Evolutionary conservation across 257 asterid species (phyloP), one percentile per base, ranked within the genome.

Genomic region (Solanum verrucosum): DNA sequence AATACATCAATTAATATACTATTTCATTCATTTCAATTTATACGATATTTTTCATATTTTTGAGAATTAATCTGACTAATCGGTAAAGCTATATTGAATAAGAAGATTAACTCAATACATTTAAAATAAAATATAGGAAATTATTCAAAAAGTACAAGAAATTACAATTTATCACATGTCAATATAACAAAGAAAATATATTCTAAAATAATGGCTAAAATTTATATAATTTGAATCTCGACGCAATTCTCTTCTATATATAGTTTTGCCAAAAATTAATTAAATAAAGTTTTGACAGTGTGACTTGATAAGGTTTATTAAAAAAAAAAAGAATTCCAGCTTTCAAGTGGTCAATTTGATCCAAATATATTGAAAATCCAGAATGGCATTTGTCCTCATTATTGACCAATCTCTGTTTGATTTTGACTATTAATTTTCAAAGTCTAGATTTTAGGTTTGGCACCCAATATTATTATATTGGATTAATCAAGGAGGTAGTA

Each of bases 31-130:
- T 65, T 5, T 67, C 1, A 29, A 29, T 27, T 70, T 14, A 71
- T 70, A 18, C 4, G 1, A 15, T 3, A 7, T 3, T 70, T 0
- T 29, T 70, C 2, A 65, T 60, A 23, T 63, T 63, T 11, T 68
- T 1, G 0, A 14, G 3, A 12, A 3, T 7, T 4, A 15, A 3
- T 16, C 3, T 7, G 4, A 7, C 1, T 15, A 70, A 7, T 71
- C 3, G 2, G 2, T 70, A 7, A 29, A 31, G n/a, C 1, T 29
- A 29, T 29, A 15, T 15, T 31, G 6, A 15, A 29, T 7, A 13
- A 31, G 15, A 14, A 31, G 14, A 72, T 72, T 3, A 72, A 33
- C 14, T 18, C 7, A 72, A 33, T 33, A 33, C 9, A 33, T 33
- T 16, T 7, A 3, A 71, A 31, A 0, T 31, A 33, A 15, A 15